Evolutionary conservation across 2,329 filamentous ascomycete genomes (phyloP).

Genomic region (Ceratocystis papillata): DNA sequence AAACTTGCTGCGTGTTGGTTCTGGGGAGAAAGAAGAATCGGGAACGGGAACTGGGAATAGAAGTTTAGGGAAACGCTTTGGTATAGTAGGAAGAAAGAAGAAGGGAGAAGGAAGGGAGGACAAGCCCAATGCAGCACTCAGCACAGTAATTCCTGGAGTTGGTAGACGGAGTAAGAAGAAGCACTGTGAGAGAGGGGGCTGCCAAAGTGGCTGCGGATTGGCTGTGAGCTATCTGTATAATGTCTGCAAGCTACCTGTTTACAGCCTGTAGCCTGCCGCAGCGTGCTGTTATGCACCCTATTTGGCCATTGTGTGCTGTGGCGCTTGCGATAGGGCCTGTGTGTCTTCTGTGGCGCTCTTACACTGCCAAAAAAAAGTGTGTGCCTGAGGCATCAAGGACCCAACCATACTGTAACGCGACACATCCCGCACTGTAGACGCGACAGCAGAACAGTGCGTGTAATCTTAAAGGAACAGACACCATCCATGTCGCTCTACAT

Average conservation of each 20-base stretch:
- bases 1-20: slow-evolving; percentile 3
- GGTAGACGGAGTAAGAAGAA: not conserved
- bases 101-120: slow-evolving; percentile 8
- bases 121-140: slow-evolving; percentile 13
- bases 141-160: slow-evolving; percentile 8
- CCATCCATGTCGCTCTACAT: not conserved
- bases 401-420: slow-evolving; percentile 9
- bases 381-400: slow-evolving; percentile 21
- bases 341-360: not conserved
- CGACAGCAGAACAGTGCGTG: slow-evolving; percentile 1
- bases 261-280: too few relatives aligned
- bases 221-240: not conserved
- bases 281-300: too few relatives aligned
- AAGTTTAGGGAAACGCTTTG: slow-evolving; percentile 8
- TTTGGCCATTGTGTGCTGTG: slow-evolving; percentile 4
- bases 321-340: slow-evolving; percentile 13
- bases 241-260: too few relatives aligned
- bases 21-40: not conserved
- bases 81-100: slow-evolving; percentile 2
- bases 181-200: slow-evolving; percentile 7
- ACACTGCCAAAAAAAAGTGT: not conserved
- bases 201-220: not conserved
- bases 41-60: not conserved
- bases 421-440: slow-evolving; percentile 9
- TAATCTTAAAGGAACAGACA: slow-evolving; percentile 4